Evolutionary conservation across 106 monocot genomes (phyloP), one percentile per base, ranked within the genome.

Genomic region (Iris macrosiphon): DNA sequence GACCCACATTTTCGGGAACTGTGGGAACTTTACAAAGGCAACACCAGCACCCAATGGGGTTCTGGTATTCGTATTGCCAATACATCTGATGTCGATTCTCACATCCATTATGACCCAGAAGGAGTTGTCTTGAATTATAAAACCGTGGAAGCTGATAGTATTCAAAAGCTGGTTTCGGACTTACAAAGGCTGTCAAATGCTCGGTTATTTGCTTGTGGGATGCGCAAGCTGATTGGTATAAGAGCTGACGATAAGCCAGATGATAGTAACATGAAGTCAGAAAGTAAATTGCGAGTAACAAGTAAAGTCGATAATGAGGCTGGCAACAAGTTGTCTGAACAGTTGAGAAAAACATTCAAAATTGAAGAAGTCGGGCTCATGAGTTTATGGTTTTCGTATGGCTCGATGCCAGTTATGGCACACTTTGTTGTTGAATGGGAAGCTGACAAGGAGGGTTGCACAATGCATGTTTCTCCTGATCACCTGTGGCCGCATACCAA

Each of bases 391-490:
- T 98, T 98, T 78, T 80, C 75, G 60, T 98, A 91, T 78, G 98
- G 87, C 13, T 73, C 83, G 44, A 78, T 91, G 79, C 87, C 91
- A 63, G 80, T 87, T 20, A 81, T 68, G 52, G 91, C 75, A 12
- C 98, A 98, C 55, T 91, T 98, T 75, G 91, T 98, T 61, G 87
- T 98, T 62, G 98, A 98, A 35, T 98, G 98, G 98, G 98, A 98
- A 74, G 65, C 72, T 61, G 83, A 80, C 26, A 91, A 87, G 38
- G 80, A 87, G 38, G 83, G 98, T 17, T 98, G 98, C 47, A 91
- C 98, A 49, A 87, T 98, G 80, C 98, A 91, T 78, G 83, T 98
- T 50, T 91, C 98, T 75, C 98, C 98, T 30, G 98, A 98, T 56
- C 98, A 98, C 39, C 83, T 98, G 38, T 98, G 98, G 98, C 98